Evolutionary conservation across 345 rosid species (phyloP).

Genomic region (Eutrema heterophyllum): DNA sequence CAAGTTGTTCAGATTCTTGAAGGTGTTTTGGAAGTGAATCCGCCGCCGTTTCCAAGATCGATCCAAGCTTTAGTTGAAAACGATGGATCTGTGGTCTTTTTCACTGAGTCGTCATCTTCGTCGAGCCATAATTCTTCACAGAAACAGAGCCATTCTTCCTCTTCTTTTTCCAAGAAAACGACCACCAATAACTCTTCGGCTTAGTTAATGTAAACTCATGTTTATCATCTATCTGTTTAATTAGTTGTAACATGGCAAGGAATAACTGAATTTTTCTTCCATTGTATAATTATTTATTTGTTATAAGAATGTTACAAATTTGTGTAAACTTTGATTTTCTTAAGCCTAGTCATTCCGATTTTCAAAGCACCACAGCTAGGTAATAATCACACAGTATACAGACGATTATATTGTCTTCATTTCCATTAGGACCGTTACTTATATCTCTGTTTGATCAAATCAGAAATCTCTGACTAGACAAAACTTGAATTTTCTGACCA

Average conservation of each 20-base stretch:
- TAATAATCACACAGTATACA: too few relatives aligned
- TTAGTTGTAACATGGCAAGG: neutral
- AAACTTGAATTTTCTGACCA: too few relatives aligned
- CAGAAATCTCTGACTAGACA: too few relatives aligned
- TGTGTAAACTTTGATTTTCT: neutral
- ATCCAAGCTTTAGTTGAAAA: constrained; percentile 41
- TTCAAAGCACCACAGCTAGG: neutral
- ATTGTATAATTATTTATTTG: neutral
- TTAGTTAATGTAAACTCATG: constrained; percentile 1
- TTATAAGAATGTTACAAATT: neutral
- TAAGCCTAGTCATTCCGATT: neutral
- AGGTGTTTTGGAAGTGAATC: constrained; percentile 53
- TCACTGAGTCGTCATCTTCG: constrained; percentile 29
- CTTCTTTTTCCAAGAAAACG: constrained; percentile 8
- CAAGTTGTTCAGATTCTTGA: constrained; percentile 86
- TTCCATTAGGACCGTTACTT: too few relatives aligned
- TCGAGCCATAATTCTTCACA: constrained; percentile 25
- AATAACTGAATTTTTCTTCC: neutral
- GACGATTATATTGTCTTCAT: too few relatives aligned
- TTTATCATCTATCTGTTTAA: neutral
- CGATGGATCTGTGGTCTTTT: constrained; percentile 26
- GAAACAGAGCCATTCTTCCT: constrained; percentile 25
- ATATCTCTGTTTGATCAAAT: too few relatives aligned
- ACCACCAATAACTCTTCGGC: constrained; percentile 3
- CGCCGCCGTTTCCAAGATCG: constrained; percentile 57